These are phyloP conservation scores for Trametes gibbosa DNA, from an alignment of 768 basidiomycete species.

Conservation along the genomic window DNA sequence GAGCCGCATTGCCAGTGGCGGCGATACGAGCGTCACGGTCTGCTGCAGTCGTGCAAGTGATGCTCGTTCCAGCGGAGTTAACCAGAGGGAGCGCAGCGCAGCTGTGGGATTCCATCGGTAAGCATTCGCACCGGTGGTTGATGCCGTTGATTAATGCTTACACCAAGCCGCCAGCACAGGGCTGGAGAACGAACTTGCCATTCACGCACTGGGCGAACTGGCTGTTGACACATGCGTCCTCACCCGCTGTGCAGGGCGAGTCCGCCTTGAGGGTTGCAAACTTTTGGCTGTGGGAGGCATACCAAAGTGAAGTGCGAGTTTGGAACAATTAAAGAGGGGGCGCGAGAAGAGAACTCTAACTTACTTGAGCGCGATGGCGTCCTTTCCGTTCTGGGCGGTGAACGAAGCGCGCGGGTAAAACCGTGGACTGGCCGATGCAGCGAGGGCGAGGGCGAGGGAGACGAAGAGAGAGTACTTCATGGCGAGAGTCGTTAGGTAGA, in stretches of 20 bases:
- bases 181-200: slow-evolving; percentile 35
- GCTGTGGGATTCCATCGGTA: slow-evolving; percentile 7
- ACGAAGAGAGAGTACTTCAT: slow-evolving; percentile 43
- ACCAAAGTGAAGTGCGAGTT: not conserved
- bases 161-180: slow-evolving; percentile 25
- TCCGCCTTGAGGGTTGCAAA: slow-evolving; percentile 45
- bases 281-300: slow-evolving; percentile 30
- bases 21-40: slow-evolving; percentile 11
- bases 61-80: slow-evolving; percentile 30
- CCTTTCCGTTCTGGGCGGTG: too few relatives aligned
- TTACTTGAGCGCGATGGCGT: slow-evolving; percentile 5
- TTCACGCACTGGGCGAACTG: slow-evolving; percentile 56
- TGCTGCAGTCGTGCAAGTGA: slow-evolving; percentile 25
- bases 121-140: not conserved
- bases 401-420: not conserved
- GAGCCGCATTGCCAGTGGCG: not conserved
- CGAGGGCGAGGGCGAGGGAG: slow-evolving; percentile 26
- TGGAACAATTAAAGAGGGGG: not conserved
- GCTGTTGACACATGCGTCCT: slow-evolving; percentile 47
- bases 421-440: slow-evolving; percentile 27
- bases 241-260: slow-evolving; percentile 45
- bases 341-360: not conserved
- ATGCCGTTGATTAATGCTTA: slow-evolving; percentile 7
- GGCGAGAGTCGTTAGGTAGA: slow-evolving; percentile 7
- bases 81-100: slow-evolving; percentile 32